Evolutionary conservation across 164 flowering plant genomes (phyloP).

Genomic region (Echeveria elegans): DNA sequence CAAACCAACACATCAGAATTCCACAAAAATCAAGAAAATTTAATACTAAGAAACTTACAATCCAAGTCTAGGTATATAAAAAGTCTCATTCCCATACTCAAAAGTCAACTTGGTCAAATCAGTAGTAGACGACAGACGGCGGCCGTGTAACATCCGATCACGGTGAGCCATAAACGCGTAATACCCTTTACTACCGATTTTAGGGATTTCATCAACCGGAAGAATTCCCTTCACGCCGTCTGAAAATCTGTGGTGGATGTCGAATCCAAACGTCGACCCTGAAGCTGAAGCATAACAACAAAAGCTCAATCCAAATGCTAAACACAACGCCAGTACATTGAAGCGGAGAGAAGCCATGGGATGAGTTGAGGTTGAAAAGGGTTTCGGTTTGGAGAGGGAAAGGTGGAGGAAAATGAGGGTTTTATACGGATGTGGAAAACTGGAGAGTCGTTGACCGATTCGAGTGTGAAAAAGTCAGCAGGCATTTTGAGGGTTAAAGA

Average conservation of each 20-base stretch:
- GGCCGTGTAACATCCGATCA: slow-evolving; percentile 43
- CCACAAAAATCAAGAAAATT: background rate
- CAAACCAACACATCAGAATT: background rate
- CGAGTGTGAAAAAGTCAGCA: background rate
- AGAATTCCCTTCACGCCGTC: slow-evolving; percentile 40
- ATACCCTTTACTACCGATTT: slow-evolving; percentile 34
- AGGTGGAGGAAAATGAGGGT: background rate
- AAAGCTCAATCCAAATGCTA: slow-evolving; percentile 8
- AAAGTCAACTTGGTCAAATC: slow-evolving; percentile 34
- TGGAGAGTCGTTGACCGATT: background rate
- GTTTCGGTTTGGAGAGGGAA: background rate
- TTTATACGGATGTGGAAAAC: background rate
- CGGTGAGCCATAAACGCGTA: slow-evolving; percentile 45
- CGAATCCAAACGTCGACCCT: slow-evolving; percentile 39
- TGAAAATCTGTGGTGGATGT: slow-evolving; percentile 56
- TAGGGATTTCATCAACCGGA: slow-evolving; percentile 38
- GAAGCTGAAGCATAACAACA: slow-evolving; percentile 19
- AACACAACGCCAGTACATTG: slow-evolving; percentile 6
- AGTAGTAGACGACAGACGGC: slow-evolving; percentile 26
- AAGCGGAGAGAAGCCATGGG: background rate
- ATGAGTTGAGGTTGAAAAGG: background rate
- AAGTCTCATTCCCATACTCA: slow-evolving; percentile 40
- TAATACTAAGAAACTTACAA: slow-evolving; percentile 32
- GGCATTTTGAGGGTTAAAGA: background rate
- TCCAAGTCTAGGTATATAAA: slow-evolving; percentile 33